Evolutionary conservation across 352 stramenopile species (phyloP).

Genomic region (Pythium monospermum): DNA sequence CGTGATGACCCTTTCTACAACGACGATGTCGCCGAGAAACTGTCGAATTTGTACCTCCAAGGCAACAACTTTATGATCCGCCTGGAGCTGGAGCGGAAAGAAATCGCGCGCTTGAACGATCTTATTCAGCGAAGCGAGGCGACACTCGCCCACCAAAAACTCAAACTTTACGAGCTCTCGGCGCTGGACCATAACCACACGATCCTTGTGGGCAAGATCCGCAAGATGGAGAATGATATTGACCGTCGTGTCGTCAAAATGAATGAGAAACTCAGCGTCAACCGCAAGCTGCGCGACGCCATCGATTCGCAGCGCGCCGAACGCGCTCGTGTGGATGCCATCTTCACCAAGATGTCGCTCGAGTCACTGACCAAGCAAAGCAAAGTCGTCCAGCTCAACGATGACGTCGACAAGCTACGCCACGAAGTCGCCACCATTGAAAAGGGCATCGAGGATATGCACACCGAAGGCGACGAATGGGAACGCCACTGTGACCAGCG

Average conservation of each 20-base stretch:
- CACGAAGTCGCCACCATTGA: slow-evolving; percentile 49
- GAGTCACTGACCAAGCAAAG: slow-evolving; percentile 55
- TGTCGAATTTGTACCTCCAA: slow-evolving; percentile 71
- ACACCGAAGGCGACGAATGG: slow-evolving; percentile 53
- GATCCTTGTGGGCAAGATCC: slow-evolving; percentile 48
- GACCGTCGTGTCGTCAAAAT: slow-evolving; percentile 79
- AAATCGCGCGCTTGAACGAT: slow-evolving; percentile 54
- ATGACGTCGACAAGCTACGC: slow-evolving; percentile 54
- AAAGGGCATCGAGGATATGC: slow-evolving; percentile 52
- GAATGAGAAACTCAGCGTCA: slow-evolving; percentile 72
- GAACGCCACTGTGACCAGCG: slow-evolving; percentile 52
- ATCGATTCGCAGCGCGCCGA: slow-evolving; percentile 72
- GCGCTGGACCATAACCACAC: slow-evolving; percentile 66
- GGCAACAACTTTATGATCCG: slow-evolving; percentile 82
- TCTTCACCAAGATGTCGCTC: slow-evolving; percentile 68
- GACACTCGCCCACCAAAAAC: slow-evolving; percentile 57
- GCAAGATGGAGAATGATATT: slow-evolving; percentile 82
- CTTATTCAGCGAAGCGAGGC: slow-evolving; percentile 68
- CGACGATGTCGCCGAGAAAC: slow-evolving; percentile 60
- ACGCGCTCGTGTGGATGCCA: slow-evolving; percentile 61
- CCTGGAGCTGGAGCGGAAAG: slow-evolving; percentile 69
- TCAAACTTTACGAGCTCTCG: slow-evolving; percentile 69
- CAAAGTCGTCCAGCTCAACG: slow-evolving; percentile 36
- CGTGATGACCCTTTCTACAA: slow-evolving; percentile 79
- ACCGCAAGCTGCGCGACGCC: slow-evolving; percentile 50